Base-by-base conservation (phyloP, 306 rosid species). In the Vigna nakashimae region DNA sequence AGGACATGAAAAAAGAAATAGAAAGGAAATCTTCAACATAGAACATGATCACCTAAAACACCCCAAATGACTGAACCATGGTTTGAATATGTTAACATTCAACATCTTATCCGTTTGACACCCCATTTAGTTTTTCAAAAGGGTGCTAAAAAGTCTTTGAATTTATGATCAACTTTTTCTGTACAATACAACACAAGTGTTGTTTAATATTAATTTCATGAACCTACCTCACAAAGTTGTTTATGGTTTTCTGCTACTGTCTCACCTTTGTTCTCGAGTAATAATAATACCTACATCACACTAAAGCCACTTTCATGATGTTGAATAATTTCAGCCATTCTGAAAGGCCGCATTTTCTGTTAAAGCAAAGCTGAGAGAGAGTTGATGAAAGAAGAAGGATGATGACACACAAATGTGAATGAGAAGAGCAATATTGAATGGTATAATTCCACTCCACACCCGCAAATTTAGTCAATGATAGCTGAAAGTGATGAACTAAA, bases 281-380 rank as follows among this genome's bases (percentile, higher is more conserved):
- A 75, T 69, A 81, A 74, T 66, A 75, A 63, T 80, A 9, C 16
- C 74, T 30, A 56, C 60, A 58, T 36, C 24, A 28, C 65, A 65
- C 57, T 17, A 72, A 55, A 65, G 79, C 38, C 38, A 79, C 77
- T 82, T 78, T 69, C 70, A 80, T 82, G 84, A 82, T 81, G 84
- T 60, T 73, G 77, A 76, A 87, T 89, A 84, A 87, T 87, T 83
- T 85, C 66, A 65, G 13, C 36, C 64, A 49, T 74, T 85, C 67
- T 69, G 73, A 85, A 83, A 78, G 76, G 79, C 84, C 85, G 86
- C 72, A 87, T 83, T 69, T 79, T 81, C 75, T 50, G 88, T 64
- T 77, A 79, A 85, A 85, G 87, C 84, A 77, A 51, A 74, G 83
- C 78, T 73, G 79, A 46, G 34, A 46, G 34, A 34, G 5, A 34